These are phyloP conservation scores for Flaveria brownii DNA, from an alignment of 129 eudicot genomes.

Conservation along the genomic window DNA sequence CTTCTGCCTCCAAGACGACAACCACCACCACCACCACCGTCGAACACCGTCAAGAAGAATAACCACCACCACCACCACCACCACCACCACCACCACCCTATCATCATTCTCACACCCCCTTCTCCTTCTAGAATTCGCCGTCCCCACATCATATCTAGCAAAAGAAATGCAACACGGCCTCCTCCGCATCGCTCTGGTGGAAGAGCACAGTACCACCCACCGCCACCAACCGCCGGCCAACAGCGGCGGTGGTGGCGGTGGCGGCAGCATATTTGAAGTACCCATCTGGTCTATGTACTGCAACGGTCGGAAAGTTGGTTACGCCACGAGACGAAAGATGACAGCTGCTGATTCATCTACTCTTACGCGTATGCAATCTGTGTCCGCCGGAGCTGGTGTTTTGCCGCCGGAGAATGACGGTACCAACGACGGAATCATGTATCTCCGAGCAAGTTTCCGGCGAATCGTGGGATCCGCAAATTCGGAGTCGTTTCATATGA, in stretches of 20 bases:
- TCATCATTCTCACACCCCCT: slow-evolving; percentile 35
- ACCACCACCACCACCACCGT: slow-evolving; percentile 32
- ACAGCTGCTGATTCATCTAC: slow-evolving; percentile 32
- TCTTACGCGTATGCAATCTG: slow-evolving; percentile 42
- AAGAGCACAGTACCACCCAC: slow-evolving; percentile 18
- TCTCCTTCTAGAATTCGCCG: slow-evolving; percentile 39
- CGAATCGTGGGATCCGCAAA: slow-evolving; percentile 38
- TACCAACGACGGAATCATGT: slow-evolving; percentile 31
- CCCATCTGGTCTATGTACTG: slow-evolving; percentile 45
- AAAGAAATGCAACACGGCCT: slow-evolving; percentile 47
- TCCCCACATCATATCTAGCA: slow-evolving; percentile 40
- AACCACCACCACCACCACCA: slow-evolving; percentile 15
- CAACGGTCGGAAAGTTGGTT: slow-evolving; percentile 45
- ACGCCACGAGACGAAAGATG: slow-evolving; percentile 41
- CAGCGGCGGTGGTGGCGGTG: neutral
- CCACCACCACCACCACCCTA: slow-evolving; percentile 10
- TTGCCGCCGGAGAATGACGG: slow-evolving; percentile 34
- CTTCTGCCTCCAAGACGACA: slow-evolving; percentile 41
- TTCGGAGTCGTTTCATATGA: slow-evolving; percentile 46
- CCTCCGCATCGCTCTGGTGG: slow-evolving; percentile 46
- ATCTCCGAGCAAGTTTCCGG: slow-evolving; percentile 41
- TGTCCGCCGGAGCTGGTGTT: slow-evolving; percentile 45
- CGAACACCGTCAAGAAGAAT: slow-evolving; percentile 38
- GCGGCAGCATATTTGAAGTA: slow-evolving; percentile 40
- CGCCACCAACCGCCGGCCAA: slow-evolving; percentile 16